Evolutionary conservation across 176 grass and related monocot genomes (phyloP), one percentile per base, ranked within the genome.

Genomic region (Poa pratensis): DNA sequence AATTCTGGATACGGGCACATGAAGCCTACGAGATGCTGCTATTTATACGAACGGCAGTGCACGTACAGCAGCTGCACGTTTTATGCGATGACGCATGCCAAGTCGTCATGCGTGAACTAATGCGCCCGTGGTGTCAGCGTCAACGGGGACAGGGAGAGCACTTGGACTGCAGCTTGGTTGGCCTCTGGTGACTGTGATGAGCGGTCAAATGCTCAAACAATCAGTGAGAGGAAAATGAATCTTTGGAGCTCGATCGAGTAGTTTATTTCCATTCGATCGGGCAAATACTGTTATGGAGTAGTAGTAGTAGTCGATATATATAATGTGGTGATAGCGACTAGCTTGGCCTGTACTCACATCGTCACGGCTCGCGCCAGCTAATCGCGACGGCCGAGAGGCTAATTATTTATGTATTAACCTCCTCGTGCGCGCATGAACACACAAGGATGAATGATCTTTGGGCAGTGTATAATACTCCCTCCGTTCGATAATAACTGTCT

Each of bases 91-190:
- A 88, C 86, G 64, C 55, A 84, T 23, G 75, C 24, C 40, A 84
- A 20, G 15, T n/a, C 87, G 87, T 88, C 86, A 87, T 52, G 6
- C 73, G 75, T 52, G 6, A 48, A 73, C 7, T 12, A 43, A 37
- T 43, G 10, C 5, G 18, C 19, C 1, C 37, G 39, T 26, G 69
- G 1, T 50, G 71, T 74, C 23, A 6, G 15, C 9, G 72, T 75
- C 72, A 52, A 75, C 24, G 72, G 72, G 5, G 46, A 52, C 70
- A 50, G 43, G 70, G 70, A 18, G 71, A 28, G 43, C 70, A 75
- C 15, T 52, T 28, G 46, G 14, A 9, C 11, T 75, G 15, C 46
- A 32, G 11, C 35, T 37, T 46, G 10, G 6, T 72, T 73, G 69
- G 22, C n/a, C 42, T 42, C 14, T 27, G 5, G 22, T 17, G 45